phyloP scores from a whole-genome alignment of 2,329 filamentous ascomycete genomes.

The Neofusicoccum sp. region DNA sequence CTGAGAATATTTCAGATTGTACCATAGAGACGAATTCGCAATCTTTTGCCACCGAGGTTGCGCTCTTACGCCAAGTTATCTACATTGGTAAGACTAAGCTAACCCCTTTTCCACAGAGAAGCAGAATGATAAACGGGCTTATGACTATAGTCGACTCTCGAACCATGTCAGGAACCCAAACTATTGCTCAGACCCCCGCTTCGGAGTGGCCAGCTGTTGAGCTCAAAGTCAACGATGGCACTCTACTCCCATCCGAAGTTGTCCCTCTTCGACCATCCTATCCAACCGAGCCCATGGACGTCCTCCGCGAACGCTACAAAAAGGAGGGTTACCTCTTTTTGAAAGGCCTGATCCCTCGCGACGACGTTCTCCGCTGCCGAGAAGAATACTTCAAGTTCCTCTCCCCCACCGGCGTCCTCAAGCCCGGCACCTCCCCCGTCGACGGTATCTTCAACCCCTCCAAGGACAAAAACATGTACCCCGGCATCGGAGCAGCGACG shows the following conservation, averaged over 20 bases:
- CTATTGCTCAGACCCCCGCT: slow-evolving; percentile 22
- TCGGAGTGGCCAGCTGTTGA: slow-evolving; percentile 27
- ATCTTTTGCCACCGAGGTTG: too few species aligned
- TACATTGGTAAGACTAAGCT: background rate
- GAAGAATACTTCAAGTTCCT: slow-evolving; percentile 55
- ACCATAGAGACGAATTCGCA: too few species aligned
- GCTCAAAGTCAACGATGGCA: slow-evolving; percentile 47
- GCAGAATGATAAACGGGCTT: background rate
- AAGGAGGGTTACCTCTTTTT: slow-evolving; percentile 57
- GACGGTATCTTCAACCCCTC: slow-evolving; percentile 53
- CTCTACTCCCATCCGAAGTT: slow-evolving; percentile 45
- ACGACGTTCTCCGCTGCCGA: slow-evolving; percentile 53
- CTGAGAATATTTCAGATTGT: too few species aligned
- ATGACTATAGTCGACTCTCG: background rate
- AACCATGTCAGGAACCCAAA: slow-evolving; percentile 33
- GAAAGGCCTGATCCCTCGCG: slow-evolving; percentile 53
- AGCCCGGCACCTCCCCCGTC: slow-evolving; percentile 50
- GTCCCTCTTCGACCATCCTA: slow-evolving; percentile 45
- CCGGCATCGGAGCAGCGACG: slow-evolving; percentile 52
- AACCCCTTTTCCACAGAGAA: background rate
- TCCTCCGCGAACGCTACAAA: slow-evolving; percentile 46
- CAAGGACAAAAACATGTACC: slow-evolving; percentile 45
- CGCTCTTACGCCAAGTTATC: background rate
- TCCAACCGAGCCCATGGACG: slow-evolving; percentile 45
- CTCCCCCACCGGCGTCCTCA: slow-evolving; percentile 55